These are phyloP conservation scores for Chenopodium berlandieri DNA, from an alignment of 148 eudicot species.

Conservation along the genomic window DNA sequence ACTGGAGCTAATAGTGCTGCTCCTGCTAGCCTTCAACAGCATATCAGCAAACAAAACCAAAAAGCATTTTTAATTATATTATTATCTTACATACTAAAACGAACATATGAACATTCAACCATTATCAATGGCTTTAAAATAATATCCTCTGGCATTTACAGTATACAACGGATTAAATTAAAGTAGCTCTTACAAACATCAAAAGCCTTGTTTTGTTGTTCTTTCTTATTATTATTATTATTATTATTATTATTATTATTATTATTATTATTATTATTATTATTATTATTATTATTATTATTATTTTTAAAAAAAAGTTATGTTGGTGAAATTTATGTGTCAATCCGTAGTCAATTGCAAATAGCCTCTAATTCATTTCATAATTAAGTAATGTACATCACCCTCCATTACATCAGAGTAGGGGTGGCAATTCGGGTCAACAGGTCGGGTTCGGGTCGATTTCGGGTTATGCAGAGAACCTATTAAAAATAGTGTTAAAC, in stretches of 20 bases:
- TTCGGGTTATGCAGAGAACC: too few species aligned
- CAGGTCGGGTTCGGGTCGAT: too few species aligned
- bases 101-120: background rate
- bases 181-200: background rate
- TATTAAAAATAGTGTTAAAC: too few species aligned
- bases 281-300: too few species aligned
- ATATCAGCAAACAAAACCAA: background rate
- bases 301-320: too few species aligned
- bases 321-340: background rate
- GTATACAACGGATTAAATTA: background rate
- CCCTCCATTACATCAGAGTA: too few species aligned
- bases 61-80: background rate
- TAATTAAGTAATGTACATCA: background rate
- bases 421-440: too few species aligned
- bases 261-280: too few species aligned
- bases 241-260: too few species aligned
- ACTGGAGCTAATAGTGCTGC: conserved; percentile 54
- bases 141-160: background rate
- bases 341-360: background rate
- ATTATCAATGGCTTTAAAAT: background rate
- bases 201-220: background rate
- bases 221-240: too few species aligned
- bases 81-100: background rate
- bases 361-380: background rate
- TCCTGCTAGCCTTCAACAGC: conserved; percentile 47